Base-by-base conservation (phyloP, 371 early-diverging fungal genomes). In the Funneliformis caledonium region DNA sequence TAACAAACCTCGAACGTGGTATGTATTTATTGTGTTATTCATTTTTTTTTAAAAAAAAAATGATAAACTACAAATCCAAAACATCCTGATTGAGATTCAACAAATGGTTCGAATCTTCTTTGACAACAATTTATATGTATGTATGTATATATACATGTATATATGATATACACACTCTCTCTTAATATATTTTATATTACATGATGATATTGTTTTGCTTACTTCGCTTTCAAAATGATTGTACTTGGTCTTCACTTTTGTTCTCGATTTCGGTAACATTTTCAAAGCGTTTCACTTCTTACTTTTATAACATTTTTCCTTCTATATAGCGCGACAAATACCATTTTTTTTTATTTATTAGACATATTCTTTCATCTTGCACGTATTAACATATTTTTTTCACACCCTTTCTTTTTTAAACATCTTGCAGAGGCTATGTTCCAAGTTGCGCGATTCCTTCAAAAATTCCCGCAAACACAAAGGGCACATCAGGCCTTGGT, bases 391-490 rank as follows among this genome's bases (percentile, higher is more conserved):
- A 56, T 56, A 56, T 56, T 56, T 56, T 52, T 56, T 56, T 56
- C 19, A 19, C 19, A 19, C 19, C 6, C 16, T 56, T 19, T 56
- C 56, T 56, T 56, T n/a, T 19, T 7, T n/a, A 56, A 56, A 6
- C 19, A 5, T n/a, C 19, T 19, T 8, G 19, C 19, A 56, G 56
- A 56, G 56, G 56, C 19, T 56, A 56, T 56, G 56, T 56, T 56
- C 19, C 56, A 56, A 56, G 56, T 56, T 56, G 56, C 56, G 56
- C 56, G 56, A 19, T 56, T 56, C 19, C 56, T 56, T 19, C 56
- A 56, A 56, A 56, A 19, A 19, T 56, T 56, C 65, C 65, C 65
- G 26, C 65, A 65, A 65, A 65, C 65, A 11, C 31, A n/a, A n/a
- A n/a, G 65, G 16, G 26, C 65, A n/a, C 37, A 65, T 65, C 26